Base-by-base conservation (phyloP, 192 early-diverging fungal genomes). In the Entomortierella parvispora region DNA sequence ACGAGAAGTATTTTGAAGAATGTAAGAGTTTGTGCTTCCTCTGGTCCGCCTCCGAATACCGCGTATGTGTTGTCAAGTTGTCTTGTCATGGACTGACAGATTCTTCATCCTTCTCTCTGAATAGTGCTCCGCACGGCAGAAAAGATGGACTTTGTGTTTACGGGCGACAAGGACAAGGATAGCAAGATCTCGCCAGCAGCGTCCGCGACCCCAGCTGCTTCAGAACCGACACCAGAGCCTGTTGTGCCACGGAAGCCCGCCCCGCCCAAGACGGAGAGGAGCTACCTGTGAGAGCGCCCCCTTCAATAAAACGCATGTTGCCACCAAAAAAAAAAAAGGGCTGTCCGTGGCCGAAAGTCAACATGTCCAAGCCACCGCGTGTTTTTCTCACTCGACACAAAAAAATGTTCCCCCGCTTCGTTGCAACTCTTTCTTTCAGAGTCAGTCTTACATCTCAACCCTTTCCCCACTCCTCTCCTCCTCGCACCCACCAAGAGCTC, bases 1-100 rank as follows among this genome's bases (percentile, higher is more conserved):
- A 77, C 46, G 74, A 77, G 26, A 68, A 62, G 22, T 77, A 77
- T 22, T 77, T 77, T 51, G 74, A 77, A 31, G 74, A 68, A n/a
- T 43, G 71, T 76, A 76, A 62, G 71, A 58, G 42, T 47, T 37
- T 56, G 3, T 55, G 22, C 46, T 29, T 46, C 22, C 6, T 50
- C 26, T 34, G 4, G 20, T 63, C 11, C 28, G 50, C 5, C 26
- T 20, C 32, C 51, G 43, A 2, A 32, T 26, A 23, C 42, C 7
- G 52, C 31, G 14, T n/a, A 12, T 54, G 28, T 25, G 29, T 2
- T 9, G 17, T 25, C 14, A 18, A 25, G 52, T 6, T 22, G 44
- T 11, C 8, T 4, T 46, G 47, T 34, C 23, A 18, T 44, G 26
- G 1, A 18, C 14, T 45, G 23, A 26, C 52, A 14, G n/a, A n/a